These are phyloP conservation scores for Aspergillus affinis DNA, from an alignment of 495 filamentous ascomycete genomes.

Conservation along the genomic window DNA sequence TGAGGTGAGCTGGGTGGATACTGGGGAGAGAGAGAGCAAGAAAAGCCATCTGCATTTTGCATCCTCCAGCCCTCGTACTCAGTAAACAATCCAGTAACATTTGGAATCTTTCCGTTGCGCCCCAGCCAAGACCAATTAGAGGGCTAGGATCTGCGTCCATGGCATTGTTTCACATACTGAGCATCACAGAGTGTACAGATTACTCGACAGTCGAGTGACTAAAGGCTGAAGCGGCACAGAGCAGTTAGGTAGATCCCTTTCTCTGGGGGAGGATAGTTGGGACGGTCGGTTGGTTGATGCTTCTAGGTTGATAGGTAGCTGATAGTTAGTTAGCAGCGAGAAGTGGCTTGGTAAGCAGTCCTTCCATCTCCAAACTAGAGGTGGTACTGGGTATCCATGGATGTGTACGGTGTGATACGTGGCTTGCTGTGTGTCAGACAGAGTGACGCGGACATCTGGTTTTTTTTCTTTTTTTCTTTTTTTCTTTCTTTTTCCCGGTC, in stretches of 20 bases:
- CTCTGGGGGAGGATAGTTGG: neutral
- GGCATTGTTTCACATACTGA: slow-evolving; percentile 25
- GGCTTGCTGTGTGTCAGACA: slow-evolving; percentile 12
- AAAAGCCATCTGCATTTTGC: no score
- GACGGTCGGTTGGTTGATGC: neutral
- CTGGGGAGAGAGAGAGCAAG: no score
- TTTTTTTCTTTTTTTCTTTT: neutral
- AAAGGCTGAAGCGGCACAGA: no score
- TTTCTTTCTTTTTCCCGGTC: neutral
- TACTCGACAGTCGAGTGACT: slow-evolving; percentile 19
- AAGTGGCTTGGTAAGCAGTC: neutral
- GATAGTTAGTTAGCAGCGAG: neutral
- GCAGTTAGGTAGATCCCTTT: slow-evolving; percentile 13
- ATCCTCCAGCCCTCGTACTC: neutral
- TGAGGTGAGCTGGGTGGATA: neutral
- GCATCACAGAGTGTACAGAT: no score
- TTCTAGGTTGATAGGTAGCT: neutral
- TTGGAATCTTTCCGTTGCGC: slow-evolving; percentile 2
- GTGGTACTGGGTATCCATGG: neutral
- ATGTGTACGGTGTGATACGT: neutral
- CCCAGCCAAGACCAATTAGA: slow-evolving; percentile 14
- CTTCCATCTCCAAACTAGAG: no score
- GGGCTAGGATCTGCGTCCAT: slow-evolving; percentile 27
- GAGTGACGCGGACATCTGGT: slow-evolving; percentile 8
- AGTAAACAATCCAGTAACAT: neutral